These are phyloP conservation scores for Cryphonectria carpinicola DNA, from an alignment of 2,329 filamentous ascomycete species.

Conservation along the genomic window DNA sequence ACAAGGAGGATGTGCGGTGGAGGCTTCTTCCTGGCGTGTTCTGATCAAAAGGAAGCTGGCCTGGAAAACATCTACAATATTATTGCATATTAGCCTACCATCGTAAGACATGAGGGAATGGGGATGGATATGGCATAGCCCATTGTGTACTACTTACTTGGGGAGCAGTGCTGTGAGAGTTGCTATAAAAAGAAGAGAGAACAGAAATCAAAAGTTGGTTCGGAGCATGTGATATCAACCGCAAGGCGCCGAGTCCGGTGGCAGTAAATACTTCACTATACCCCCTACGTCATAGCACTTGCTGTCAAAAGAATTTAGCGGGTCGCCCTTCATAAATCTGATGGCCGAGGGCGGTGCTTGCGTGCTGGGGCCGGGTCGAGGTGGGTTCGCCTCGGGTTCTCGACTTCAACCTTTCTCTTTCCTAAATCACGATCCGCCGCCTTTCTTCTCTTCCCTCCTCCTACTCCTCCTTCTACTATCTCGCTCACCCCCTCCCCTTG, in stretches of 20 bases:
- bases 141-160: background rate
- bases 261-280: no score
- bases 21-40: conserved; percentile 44
- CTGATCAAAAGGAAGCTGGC: conserved; percentile 28
- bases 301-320: background rate
- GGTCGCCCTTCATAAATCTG: background rate
- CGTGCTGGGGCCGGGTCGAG: background rate
- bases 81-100: background rate
- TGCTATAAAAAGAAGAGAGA: background rate
- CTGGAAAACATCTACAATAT: background rate
- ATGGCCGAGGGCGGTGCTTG: conserved; percentile 1
- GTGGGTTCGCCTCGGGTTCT: background rate
- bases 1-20: conserved; percentile 44
- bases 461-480: background rate
- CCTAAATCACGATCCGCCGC: background rate
- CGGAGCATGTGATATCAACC: background rate
- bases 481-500: background rate
- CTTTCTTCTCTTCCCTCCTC: background rate
- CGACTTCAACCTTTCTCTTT: background rate
- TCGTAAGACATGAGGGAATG: background rate
- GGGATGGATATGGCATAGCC: no score
- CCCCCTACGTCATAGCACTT: background rate
- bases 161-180: background rate
- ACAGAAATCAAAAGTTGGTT: background rate
- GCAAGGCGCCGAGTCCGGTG: background rate